Base-by-base conservation (phyloP, 208 protist species). In the Strigomonas culicis region DNA sequence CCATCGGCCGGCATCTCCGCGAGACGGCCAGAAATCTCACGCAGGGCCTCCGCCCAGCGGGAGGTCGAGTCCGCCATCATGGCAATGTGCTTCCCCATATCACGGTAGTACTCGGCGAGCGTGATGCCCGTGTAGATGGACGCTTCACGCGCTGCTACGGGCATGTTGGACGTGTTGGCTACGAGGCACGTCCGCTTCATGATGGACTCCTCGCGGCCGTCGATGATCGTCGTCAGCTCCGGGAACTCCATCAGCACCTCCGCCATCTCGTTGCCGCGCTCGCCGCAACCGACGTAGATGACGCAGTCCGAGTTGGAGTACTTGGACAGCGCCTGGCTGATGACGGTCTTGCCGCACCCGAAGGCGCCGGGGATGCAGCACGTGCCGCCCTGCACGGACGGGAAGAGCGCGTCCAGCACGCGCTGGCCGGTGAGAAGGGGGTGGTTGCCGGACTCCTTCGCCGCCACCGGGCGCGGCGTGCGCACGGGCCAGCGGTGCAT, bases 91-190 rank as follows among this genome's bases (percentile, higher is more conserved):
- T 98, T 95, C 64, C 99, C 99, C 98, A 99, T 99, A 88, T 99
- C 99, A 75, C 99, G 86, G 82, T 99, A 99, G 88, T 99, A 99
- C 84, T 99, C 99, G 31, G 99, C 96, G 0, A 99, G 82, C 22
- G 99, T 99, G 74, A 99, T 99, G 72, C 98, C 97, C 44, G 99
- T 99, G 83, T 99, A 99, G 70, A 99, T 99, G 28, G 98, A 99
- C n/a, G 99, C 99, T 90, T 99, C 98, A 94, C 99, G 97, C 25
- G 99, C 99, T 65, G 99, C 99, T 50, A 99, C 99, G 24, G 99
- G 99, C 99, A 99, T 99, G 89, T 99, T 99, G 34, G 99, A 99
- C 13, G 99, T 99, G 82, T 99, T 99, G 32, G 99, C 99, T n/a
- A 99, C 98, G 17, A 99, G 86, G 53, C 91, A 97, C 46, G 99